phyloP scores from a whole-genome alignment of 441 rosid genomes.

The Aleurites moluccanus region DNA sequence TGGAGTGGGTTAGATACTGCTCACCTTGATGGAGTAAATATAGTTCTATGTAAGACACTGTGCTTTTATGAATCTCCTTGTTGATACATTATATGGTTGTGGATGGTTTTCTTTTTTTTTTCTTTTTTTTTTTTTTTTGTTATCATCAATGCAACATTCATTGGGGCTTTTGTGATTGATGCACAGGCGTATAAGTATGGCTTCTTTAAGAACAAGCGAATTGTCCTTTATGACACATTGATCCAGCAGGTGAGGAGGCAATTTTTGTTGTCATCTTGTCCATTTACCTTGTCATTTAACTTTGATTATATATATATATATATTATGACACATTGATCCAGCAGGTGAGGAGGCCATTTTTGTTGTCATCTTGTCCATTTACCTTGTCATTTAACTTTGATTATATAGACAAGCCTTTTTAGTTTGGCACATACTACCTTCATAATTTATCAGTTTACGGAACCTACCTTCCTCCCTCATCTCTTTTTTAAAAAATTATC shows the following conservation, averaged over 20 bases:
- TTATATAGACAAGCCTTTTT: neutral
- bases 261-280: neutral
- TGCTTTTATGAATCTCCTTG: neutral
- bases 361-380: neutral
- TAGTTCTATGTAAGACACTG: neutral
- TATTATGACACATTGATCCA: slow-evolving; percentile 95
- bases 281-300: neutral
- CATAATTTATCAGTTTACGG: neutral
- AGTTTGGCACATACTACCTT: neutral
- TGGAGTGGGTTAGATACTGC: neutral
- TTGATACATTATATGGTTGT: neutral
- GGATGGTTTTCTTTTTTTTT: too few relatives aligned
- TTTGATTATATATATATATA: neutral
- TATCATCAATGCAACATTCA: neutral
- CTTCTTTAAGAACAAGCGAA: slow-evolving; percentile 96
- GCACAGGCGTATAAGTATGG: slow-evolving; percentile 99
- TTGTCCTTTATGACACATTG: slow-evolving; percentile 94
- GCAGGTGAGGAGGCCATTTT: slow-evolving; percentile 53
- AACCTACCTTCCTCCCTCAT: neutral
- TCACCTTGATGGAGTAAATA: too few relatives aligned
- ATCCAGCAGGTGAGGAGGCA: slow-evolving; percentile 79
- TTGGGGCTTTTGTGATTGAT: slow-evolving; percentile 15
- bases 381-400: neutral
- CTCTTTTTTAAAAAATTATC: neutral
- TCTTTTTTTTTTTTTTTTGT: neutral